These are phyloP conservation scores for Lachnellula subtilissima DNA, from an alignment of 2,329 filamentous ascomycete genomes.

Conservation along the genomic window DNA sequence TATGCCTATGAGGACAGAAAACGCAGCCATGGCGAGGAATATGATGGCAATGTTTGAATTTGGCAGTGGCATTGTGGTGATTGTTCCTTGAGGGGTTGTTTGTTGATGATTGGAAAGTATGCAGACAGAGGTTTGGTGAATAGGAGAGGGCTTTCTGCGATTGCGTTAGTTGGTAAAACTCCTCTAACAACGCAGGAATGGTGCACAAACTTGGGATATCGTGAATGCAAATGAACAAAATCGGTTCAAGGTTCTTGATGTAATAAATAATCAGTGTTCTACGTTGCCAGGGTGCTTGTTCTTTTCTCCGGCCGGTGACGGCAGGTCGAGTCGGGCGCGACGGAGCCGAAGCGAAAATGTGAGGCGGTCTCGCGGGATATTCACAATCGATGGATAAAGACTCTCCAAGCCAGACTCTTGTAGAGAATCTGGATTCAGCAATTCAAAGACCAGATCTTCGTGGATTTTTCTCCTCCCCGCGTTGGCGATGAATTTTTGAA, in stretches of 20 bases:
- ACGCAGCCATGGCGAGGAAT: background rate
- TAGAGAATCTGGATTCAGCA: background rate
- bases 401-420: background rate
- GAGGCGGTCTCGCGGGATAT: background rate
- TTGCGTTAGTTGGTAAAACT: too few species aligned
- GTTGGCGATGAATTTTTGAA: background rate
- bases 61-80: background rate
- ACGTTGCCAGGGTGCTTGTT: background rate
- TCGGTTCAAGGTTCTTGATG: background rate
- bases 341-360: background rate
- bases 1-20: background rate
- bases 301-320: background rate
- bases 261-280: background rate
- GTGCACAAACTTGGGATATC: too few species aligned
- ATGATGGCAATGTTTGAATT: background rate
- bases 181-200: too few species aligned
- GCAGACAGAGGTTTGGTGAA: too few species aligned
- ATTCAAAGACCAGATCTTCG: conserved; percentile 3
- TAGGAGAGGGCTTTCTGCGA: too few species aligned
- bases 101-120: background rate
- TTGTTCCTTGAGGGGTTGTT: background rate
- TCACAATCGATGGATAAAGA: background rate
- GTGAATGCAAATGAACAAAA: too few species aligned
- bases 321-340: background rate
- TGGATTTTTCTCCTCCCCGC: conserved; percentile 1